Percentiles rank a stretch among this genome's conserved stretches.
Conservation (phyloP, 768 basidiomycete species). For the Pisolithus sp. region DNA sequence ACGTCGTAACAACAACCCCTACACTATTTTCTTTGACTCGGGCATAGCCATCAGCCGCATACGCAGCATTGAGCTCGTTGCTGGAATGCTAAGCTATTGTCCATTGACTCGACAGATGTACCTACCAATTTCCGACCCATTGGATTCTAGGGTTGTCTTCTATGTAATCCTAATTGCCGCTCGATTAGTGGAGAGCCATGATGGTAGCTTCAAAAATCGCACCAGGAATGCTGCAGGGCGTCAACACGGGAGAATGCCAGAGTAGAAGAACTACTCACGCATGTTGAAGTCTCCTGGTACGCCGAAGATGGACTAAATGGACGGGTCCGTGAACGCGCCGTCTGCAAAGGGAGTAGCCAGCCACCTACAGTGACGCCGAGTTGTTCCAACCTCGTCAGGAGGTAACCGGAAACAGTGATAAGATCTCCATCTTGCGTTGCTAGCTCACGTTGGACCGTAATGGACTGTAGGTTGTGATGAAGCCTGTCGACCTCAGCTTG, state of each 20-base stretch:
- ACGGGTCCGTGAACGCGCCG: neutral
- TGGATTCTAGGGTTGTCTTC: conserved; percentile 72
- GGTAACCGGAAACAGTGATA: conserved; percentile 52
- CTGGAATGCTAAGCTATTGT: conserved; percentile 28
- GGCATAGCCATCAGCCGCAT: conserved; percentile 92
- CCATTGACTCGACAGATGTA: neutral
- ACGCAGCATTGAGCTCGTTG: conserved; percentile 81
- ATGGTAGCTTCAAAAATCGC: conserved; percentile 1
- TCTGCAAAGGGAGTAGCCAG: neutral
- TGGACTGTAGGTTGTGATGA: conserved; percentile 38
- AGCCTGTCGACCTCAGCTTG: conserved; percentile 43
- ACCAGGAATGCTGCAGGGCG: conserved; percentile 22
- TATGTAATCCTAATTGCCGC: conserved; percentile 56
- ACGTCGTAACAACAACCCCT: conserved; percentile 77
- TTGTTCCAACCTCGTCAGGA: conserved; percentile 57
- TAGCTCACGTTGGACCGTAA: conserved; percentile 22
- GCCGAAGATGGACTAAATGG: conserved; percentile 65
- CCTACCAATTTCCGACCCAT: conserved; percentile 84
- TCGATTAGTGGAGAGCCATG: neutral
- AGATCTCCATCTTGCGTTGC: conserved; percentile 32
- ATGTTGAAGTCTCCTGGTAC: conserved; percentile 88
- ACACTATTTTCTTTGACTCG: conserved; percentile 71
- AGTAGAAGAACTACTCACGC: conserved; percentile 24
- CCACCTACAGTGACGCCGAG: conserved; percentile 52
- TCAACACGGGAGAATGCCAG: conserved; percentile 1